Base-by-base conservation (phyloP, 2,329 filamentous ascomycete species). In the Neofusicoccum ribis region DNA sequence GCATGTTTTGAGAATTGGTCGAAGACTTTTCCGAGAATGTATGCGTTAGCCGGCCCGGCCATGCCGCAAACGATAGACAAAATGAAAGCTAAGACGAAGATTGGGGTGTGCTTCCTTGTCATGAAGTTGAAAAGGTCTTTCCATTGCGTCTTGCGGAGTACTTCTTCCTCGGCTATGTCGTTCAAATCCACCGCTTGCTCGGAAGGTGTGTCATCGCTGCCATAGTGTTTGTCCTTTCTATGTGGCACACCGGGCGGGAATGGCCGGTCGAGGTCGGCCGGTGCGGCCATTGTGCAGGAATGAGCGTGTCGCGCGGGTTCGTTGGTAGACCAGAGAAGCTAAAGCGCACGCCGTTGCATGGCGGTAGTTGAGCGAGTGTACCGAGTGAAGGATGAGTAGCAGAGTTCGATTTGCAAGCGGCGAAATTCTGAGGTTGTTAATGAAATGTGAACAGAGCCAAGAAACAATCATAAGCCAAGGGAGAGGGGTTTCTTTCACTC, bases 1-100 rank as follows among this genome's bases (percentile, higher is more conserved):
- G 88, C 91, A 71, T 88, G 92, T 6, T 82, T 77, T 0, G 90
- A 84, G 66, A 96, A 89, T 4, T 86, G 78, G 36, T 90, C 84
- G 72, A 96, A 96, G 7, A 96, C 82, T 58, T 85, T 84, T 12
- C 93, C 93, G 1, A 93, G 85, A 1, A 96, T 76, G 34, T 93
- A 81, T 3, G 92, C 86, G 31, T 91, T 83, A 1, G 84, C 78
- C 0, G 91, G 90, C 63, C 87, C 85, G 12, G 89, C 79, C 0
- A 85, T 83, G 1, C 90, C 91, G 8, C 87, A 83, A 1, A 86
- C 70, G 3, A 87, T 73, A 0, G 91, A 85, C 1, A 86, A 79
- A 3, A 84, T 11, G 0, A 90, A 58, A 0, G 88, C 90, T 1
- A 82, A 71, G 11, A 80, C 52, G 0, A 94, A 75, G 3, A 85